A percentile compares a stretch with the other conserved stretches of the same genome.
Evolutionary conservation across 1,284 basidiomycete genomes (phyloP).

Genomic region (Volvariella surrecta): DNA sequence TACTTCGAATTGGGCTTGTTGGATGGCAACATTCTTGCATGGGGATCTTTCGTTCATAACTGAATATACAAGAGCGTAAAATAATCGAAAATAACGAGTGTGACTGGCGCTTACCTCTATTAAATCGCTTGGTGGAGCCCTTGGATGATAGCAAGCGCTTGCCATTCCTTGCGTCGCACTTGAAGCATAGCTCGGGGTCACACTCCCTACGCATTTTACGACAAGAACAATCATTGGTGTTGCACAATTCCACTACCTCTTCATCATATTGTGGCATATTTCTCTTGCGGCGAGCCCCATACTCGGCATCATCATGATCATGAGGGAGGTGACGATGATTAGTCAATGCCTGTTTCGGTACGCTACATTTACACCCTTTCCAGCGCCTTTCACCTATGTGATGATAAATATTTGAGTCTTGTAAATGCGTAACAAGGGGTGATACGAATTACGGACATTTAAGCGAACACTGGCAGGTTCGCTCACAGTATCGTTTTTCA

Average conservation of each 20-base stretch:
- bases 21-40: background rate
- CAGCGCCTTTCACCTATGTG: conserved; percentile 20
- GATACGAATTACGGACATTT: conserved; percentile 15
- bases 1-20: too few relatives aligned
- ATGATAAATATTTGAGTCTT: background rate
- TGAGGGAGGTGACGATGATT: too few relatives aligned
- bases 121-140: too few relatives aligned
- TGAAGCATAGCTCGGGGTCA: conserved; percentile 36
- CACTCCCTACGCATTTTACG: conserved; percentile 33
- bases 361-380: conserved; percentile 31
- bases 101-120: too few relatives aligned
- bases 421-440: too few relatives aligned
- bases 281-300: too few relatives aligned
- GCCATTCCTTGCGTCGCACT: conserved; percentile 26
- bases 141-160: too few relatives aligned
- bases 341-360: background rate
- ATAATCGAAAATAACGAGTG: too few relatives aligned
- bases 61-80: too few relatives aligned
- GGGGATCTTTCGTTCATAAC: conserved; percentile 9
- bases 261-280: conserved; percentile 1
- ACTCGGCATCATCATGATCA: too few relatives aligned
- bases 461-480: conserved; percentile 21
- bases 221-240: conserved; percentile 28
- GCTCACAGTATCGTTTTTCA: conserved; percentile 21
- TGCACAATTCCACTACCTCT: conserved; percentile 1